These are phyloP conservation scores for Nakazawaea pomicola DNA, from an alignment of 805 yeast genomes.

Conservation along the genomic window DNA sequence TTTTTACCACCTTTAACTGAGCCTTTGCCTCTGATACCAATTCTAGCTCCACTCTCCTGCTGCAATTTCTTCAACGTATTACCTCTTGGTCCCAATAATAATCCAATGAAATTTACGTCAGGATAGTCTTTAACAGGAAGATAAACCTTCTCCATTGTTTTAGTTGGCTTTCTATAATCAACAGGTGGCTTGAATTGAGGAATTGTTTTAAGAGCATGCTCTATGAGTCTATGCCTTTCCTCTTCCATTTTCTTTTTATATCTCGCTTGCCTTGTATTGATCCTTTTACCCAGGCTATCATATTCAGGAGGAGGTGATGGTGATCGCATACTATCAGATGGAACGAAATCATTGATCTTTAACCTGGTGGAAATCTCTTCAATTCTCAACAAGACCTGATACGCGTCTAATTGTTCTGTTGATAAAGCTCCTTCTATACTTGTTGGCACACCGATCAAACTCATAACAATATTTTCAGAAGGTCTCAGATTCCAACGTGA, in stretches of 20 bases:
- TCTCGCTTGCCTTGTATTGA: slow-evolving; percentile 76
- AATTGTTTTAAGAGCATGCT: slow-evolving; percentile 61
- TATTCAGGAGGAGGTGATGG: slow-evolving; percentile 93
- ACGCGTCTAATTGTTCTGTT: slow-evolving; percentile 74
- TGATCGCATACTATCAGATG: slow-evolving; percentile 48
- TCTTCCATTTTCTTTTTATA: slow-evolving; percentile 58
- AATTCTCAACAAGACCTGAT: slow-evolving; percentile 65
- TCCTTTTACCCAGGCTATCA: slow-evolving; percentile 77
- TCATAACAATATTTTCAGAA: slow-evolving; percentile 8
- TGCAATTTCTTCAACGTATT: slow-evolving; percentile 79
- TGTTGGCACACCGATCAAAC: slow-evolving; percentile 30
- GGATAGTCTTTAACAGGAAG: slow-evolving; percentile 87
- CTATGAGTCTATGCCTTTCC: slow-evolving; percentile 79
- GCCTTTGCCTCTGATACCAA: slow-evolving; percentile 92
- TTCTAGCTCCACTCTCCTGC: slow-evolving; percentile 79
- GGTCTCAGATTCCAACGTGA: slow-evolving; percentile 5
- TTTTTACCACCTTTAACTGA: slow-evolving; percentile 90
- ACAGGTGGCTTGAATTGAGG: slow-evolving; percentile 79
- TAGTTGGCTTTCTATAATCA: slow-evolving; percentile 66
- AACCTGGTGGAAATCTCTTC: slow-evolving; percentile 72
- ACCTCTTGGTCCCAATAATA: slow-evolving; percentile 93
- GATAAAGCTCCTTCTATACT: slow-evolving; percentile 45
- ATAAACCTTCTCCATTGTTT: slow-evolving; percentile 74
- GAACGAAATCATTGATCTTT: slow-evolving; percentile 44
- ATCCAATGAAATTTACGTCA: slow-evolving; percentile 87